Percentiles rank a stretch among this genome's conserved stretches.
Conservation (phyloP, 2,329 filamentous ascomycete species). For the Stylonectria norvegica region DNA sequence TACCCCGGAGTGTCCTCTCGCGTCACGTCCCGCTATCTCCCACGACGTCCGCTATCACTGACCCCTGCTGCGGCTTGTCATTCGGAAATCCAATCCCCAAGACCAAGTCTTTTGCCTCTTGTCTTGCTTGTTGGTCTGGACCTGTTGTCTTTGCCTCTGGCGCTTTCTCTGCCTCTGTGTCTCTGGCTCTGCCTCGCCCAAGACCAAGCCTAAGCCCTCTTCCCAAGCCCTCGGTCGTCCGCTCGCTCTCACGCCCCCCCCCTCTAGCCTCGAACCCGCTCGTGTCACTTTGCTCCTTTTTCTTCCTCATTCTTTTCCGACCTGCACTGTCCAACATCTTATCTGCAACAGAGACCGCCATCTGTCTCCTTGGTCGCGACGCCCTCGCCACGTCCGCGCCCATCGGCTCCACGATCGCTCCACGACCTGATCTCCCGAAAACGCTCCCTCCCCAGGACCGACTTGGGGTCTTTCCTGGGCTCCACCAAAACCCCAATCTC, state of each 20-base stretch:
- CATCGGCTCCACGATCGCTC: not conserved
- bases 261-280: too few species aligned
- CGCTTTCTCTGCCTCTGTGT: constrained; percentile 2
- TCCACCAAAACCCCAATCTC: constrained; percentile 20
- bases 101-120: constrained; percentile 11
- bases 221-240: too few species aligned
- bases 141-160: not conserved
- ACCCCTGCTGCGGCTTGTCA: constrained; percentile 18
- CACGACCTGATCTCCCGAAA: constrained; percentile 10
- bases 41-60: constrained; percentile 23
- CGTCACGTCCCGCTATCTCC: constrained; percentile 29
- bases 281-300: too few species aligned
- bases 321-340: too few species aligned
- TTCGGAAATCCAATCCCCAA: constrained; percentile 15
- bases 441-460: constrained; percentile 17
- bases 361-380: constrained; percentile 3
- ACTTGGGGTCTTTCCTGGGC: constrained; percentile 19
- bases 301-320: too few species aligned
- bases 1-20: constrained; percentile 26
- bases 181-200: too few species aligned
- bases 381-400: too few species aligned
- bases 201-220: too few species aligned
- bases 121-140: not conserved
- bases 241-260: too few species aligned
- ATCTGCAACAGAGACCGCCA: too few species aligned